Percentiles rank a stretch among this genome's conserved stretches.
These are phyloP conservation scores for Aspergillus pseudoviridinutans DNA, from an alignment of 2,329 filamentous ascomycete genomes.

Conservation along the genomic window DNA sequence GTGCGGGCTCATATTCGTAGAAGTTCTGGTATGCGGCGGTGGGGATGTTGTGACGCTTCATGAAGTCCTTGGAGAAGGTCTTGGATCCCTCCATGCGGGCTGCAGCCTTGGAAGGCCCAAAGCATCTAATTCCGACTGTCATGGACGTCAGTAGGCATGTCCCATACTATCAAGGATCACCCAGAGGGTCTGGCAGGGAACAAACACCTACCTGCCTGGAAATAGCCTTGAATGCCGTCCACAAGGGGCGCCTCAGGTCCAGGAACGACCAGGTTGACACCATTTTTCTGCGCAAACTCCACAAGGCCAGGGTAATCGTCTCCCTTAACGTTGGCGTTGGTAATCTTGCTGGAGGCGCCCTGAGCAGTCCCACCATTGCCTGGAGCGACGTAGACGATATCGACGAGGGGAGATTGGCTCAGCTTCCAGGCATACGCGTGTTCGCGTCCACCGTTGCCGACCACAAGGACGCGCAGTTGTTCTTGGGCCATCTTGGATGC, in stretches of 20 bases:
- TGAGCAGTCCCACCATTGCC: constrained; percentile 84
- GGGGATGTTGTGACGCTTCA: constrained; percentile 84
- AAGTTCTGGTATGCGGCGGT: constrained; percentile 93
- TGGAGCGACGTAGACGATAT: constrained; percentile 64
- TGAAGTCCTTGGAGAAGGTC: constrained; percentile 96
- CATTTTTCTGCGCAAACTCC: constrained; percentile 66
- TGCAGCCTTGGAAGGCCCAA: constrained; percentile 79
- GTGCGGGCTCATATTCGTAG: constrained; percentile 67
- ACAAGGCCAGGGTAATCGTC: constrained; percentile 78
- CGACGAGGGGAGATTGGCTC: constrained; percentile 72
- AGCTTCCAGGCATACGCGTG: constrained; percentile 95
- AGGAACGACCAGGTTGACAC: constrained; percentile 78
- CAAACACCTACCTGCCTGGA: constrained; percentile 52
- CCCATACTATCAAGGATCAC: neutral
- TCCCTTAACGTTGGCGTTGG: constrained; percentile 68
- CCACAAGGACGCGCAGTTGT: constrained; percentile 69
- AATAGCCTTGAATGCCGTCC: constrained; percentile 81
- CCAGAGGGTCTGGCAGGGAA: neutral
- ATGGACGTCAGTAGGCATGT: constrained; percentile 1
- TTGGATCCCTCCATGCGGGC: constrained; percentile 94
- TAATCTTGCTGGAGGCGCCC: constrained; percentile 55
- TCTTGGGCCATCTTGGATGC: constrained; percentile 37
- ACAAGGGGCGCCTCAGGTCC: constrained; percentile 94
- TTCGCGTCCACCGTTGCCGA: constrained; percentile 92
- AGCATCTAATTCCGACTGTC: constrained; percentile 68